Evolutionary conservation across 1,139 yeast species (phyloP).

Genomic region (Meyerozyma smithsonii): DNA sequence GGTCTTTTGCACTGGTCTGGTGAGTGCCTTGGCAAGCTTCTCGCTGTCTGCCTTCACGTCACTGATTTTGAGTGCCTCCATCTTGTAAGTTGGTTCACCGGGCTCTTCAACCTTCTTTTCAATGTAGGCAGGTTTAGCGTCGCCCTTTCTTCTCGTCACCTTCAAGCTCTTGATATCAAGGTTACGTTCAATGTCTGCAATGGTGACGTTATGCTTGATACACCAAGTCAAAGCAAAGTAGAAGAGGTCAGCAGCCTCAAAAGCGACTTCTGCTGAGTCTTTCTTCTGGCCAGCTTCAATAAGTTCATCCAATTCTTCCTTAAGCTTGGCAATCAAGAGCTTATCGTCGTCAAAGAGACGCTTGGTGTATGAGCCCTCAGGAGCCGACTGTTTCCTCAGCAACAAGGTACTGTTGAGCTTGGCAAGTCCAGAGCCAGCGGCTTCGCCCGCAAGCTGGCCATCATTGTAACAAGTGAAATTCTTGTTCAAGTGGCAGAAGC

Average conservation of each 20-base stretch:
- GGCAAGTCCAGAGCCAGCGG: slow-evolving; percentile 56
- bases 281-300: slow-evolving; percentile 66
- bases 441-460: slow-evolving; percentile 29
- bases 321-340: slow-evolving; percentile 77
- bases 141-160: slow-evolving; percentile 92
- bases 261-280: slow-evolving; percentile 61
- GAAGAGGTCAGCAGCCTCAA: slow-evolving; percentile 96
- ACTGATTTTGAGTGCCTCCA: slow-evolving; percentile 56
- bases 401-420: slow-evolving; percentile 63
- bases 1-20: slow-evolving; percentile 89
- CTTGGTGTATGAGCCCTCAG: slow-evolving; percentile 88
- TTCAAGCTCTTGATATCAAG: slow-evolving; percentile 79
- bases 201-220: slow-evolving; percentile 71
- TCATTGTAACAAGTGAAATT: slow-evolving; percentile 68
- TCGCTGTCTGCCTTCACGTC: slow-evolving; percentile 35
- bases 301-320: slow-evolving; percentile 95
- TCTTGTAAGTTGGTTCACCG: slow-evolving; percentile 41
- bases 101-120: slow-evolving; percentile 19
- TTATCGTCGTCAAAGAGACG: slow-evolving; percentile 76
- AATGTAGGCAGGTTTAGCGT: slow-evolving; percentile 78
- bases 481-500: slow-evolving; percentile 86
- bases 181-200: slow-evolving; percentile 78
- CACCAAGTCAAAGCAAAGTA: slow-evolving; percentile 90
- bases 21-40: slow-evolving; percentile 52
- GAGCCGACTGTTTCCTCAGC: slow-evolving; percentile 57